A percentile compares a stretch with the other conserved stretches of the same genome.
These are phyloP conservation scores for Rhynchosporium agropyri DNA, from an alignment of 2,329 filamentous ascomycete species.

Conservation along the genomic window DNA sequence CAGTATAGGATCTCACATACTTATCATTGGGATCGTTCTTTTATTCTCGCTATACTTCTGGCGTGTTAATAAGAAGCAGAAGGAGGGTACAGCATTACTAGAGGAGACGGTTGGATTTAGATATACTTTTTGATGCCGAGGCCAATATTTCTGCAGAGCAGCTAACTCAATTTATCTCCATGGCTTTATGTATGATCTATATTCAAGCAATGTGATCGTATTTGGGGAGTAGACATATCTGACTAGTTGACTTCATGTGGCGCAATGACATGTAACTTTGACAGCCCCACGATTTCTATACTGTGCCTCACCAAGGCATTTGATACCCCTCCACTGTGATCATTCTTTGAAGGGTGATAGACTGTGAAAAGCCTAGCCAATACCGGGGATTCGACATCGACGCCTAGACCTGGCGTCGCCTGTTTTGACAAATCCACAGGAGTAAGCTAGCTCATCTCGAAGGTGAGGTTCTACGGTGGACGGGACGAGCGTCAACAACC, in stretches of 20 bases:
- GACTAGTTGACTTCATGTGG: constrained; percentile 5
- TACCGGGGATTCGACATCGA: not conserved
- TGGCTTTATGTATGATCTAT: constrained; percentile 25
- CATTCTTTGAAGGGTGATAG: not conserved
- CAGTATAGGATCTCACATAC: constrained; percentile 64
- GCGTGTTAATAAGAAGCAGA: constrained; percentile 52
- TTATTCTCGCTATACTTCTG: constrained; percentile 58
- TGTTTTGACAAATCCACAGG: constrained; percentile 1
- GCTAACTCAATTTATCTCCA: constrained; percentile 18
- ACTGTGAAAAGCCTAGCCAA: not conserved
- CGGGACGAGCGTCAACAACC: constrained; percentile 15
- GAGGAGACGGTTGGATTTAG: constrained; percentile 45
- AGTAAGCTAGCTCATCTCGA: constrained; percentile 11
- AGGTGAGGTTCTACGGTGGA: constrained; percentile 17
- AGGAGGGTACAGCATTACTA: constrained; percentile 50
- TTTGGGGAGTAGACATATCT: constrained; percentile 4
- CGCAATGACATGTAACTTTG: not conserved
- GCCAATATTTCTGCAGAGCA: constrained; percentile 13
- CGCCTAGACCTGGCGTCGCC: constrained; percentile 5
- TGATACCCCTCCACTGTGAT: not conserved
- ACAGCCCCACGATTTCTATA: not conserved
- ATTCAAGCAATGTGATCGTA: constrained; percentile 11
- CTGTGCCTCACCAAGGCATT: not conserved
- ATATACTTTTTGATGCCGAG: constrained; percentile 38
- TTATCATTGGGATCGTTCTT: constrained; percentile 57